A percentile compares a stretch with the other conserved stretches of the same genome.
phyloP scores from a whole-genome alignment of 192 early-diverging fungal species.

The Umbelopsis isabellina region DNA sequence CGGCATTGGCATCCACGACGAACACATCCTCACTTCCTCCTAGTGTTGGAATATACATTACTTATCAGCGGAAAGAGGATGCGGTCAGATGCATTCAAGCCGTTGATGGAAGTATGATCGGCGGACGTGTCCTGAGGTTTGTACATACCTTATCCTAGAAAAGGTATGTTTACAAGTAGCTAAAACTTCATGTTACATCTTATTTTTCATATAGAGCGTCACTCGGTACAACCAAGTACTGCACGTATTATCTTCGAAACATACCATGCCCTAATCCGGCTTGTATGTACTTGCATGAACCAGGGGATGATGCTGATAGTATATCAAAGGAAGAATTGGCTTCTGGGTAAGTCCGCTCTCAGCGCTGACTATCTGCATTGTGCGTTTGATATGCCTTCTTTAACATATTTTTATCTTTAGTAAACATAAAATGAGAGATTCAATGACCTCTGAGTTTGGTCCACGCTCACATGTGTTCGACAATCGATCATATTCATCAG shows the following conservation, averaged over 20 bases:
- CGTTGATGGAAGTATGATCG: slow-evolving; percentile 88
- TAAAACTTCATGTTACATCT: neutral
- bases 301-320: slow-evolving; percentile 90
- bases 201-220: slow-evolving; percentile 69
- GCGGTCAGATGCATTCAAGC: slow-evolving; percentile 91
- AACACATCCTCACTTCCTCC: slow-evolving; percentile 40
- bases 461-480: slow-evolving; percentile 18
- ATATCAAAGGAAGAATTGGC: slow-evolving; percentile 89
- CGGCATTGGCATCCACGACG: slow-evolving; percentile 44
- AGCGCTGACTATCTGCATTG: neutral
- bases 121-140: slow-evolving; percentile 84
- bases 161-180: neutral
- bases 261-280: slow-evolving; percentile 90
- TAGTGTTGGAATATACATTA: slow-evolving; percentile 89
- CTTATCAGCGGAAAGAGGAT: slow-evolving; percentile 90
- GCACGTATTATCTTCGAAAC: slow-evolving; percentile 91
- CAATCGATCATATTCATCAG: neutral
- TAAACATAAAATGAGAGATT: slow-evolving; percentile 43
- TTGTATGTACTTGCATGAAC: slow-evolving; percentile 96
- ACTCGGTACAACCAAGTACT: slow-evolving; percentile 98
- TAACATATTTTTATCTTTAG: slow-evolving; percentile 16
- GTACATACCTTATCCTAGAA: neutral
- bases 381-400: neutral
- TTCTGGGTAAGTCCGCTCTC: slow-evolving; percentile 53
- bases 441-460: slow-evolving; percentile 21